Percentiles rank a stretch among this genome's conserved stretches.
Evolutionary conservation across 164 flowering plant species (phyloP).

Genomic region (Liquidambar formosana): DNA sequence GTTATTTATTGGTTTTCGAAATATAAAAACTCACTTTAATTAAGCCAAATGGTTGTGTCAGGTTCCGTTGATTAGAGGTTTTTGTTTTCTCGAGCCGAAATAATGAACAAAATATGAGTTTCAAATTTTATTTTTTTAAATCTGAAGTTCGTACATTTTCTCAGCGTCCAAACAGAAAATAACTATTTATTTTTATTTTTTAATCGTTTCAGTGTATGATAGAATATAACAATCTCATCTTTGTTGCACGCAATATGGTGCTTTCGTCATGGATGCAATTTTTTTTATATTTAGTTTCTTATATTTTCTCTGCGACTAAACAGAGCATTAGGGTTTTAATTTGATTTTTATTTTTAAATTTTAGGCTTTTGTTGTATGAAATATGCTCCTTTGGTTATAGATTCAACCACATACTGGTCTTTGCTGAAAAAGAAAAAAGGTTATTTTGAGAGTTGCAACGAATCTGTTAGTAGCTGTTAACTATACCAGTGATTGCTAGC

Average conservation of each 20-base stretch:
- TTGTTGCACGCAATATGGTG: neutral
- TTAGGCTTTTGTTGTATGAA: neutral
- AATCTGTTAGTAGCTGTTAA: too few species aligned
- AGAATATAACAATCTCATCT: neutral
- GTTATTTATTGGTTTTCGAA: neutral
- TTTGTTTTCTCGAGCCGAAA: neutral
- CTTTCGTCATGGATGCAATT: neutral
- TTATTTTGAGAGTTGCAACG: too few species aligned
- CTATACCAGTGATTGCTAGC: too few species aligned
- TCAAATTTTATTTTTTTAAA: too few species aligned
- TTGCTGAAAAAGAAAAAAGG: too few species aligned
- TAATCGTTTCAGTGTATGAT: neutral
- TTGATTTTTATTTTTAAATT: too few species aligned
- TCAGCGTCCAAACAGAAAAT: neutral
- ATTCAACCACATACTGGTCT: too few species aligned
- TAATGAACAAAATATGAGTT: neutral
- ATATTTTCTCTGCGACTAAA: too few species aligned
- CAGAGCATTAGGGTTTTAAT: too few species aligned
- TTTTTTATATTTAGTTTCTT: too few species aligned
- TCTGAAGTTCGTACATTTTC: neutral
- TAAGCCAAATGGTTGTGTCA: neutral
- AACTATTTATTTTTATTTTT: neutral
- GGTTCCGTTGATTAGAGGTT: neutral
- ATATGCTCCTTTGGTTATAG: neutral
- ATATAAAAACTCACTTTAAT: neutral